These are phyloP conservation scores for Irpex lacteus DNA, from an alignment of 1,284 basidiomycete species.

Conservation along the genomic window DNA sequence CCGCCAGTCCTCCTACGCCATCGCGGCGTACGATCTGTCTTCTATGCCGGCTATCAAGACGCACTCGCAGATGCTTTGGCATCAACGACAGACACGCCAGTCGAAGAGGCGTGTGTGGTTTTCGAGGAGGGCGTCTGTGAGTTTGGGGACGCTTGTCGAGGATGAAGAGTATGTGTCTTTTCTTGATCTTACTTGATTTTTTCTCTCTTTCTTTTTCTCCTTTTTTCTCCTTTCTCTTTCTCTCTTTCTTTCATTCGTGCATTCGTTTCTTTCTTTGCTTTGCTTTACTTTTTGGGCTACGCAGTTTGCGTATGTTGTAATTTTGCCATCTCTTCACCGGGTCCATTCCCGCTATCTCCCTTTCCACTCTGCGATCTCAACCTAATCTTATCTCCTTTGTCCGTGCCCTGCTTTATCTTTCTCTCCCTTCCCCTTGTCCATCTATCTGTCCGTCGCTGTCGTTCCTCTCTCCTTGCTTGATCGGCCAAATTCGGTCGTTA, in stretches of 20 bases:
- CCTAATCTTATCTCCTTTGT: not conserved
- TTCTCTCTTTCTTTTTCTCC: not conserved
- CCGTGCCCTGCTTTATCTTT: not conserved
- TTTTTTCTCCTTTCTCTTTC: not conserved
- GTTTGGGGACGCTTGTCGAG: slow-evolving; percentile 28
- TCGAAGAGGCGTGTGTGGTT: not conserved
- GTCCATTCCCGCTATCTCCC: not conserved
- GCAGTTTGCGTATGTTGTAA: not conserved
- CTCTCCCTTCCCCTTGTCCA: not conserved
- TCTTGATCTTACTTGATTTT: slow-evolving; percentile 21
- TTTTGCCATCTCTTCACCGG: not conserved
- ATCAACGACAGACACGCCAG: not conserved
- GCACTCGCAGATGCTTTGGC: not conserved
- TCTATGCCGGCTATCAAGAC: not conserved
- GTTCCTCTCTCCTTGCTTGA: not conserved
- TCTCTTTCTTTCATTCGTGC: not conserved
- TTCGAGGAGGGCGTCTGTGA: slow-evolving; percentile 8
- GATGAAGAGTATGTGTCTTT: slow-evolving; percentile 30
- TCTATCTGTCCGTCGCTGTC: not conserved
- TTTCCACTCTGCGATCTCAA: not conserved
- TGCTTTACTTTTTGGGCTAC: not conserved
- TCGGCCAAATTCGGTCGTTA: not conserved
- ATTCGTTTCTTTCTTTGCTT: not conserved
- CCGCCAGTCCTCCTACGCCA: not conserved
- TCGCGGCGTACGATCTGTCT: not conserved